These are phyloP conservation scores for Breynia disticha DNA, from an alignment of 441 rosid genomes.

Conservation along the genomic window DNA sequence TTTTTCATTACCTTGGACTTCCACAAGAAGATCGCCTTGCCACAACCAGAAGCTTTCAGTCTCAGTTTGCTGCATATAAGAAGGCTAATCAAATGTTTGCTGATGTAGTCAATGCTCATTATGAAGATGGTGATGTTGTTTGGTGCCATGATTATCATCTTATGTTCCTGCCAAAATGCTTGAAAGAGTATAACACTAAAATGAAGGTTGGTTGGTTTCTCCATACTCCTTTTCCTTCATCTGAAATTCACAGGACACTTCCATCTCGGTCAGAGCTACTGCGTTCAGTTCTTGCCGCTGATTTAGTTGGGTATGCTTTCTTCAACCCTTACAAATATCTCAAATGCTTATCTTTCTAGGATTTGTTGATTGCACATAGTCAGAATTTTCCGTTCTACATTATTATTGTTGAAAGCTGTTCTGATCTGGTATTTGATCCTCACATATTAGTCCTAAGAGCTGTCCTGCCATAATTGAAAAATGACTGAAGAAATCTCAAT, in stretches of 20 bases:
- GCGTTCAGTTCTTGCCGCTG: conserved; percentile 95
- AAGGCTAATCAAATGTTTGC: conserved; percentile 98
- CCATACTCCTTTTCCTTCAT: conserved; percentile 98
- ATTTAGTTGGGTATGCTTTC: conserved; percentile 84
- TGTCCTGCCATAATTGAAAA: too few species aligned
- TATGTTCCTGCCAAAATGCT: conserved; percentile 94
- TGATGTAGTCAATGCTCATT: conserved; percentile 80
- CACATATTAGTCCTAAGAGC: too few species aligned
- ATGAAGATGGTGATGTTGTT: conserved; percentile 97
- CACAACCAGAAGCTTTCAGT: conserved; percentile 94
- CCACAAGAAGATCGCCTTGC: conserved; percentile 99
- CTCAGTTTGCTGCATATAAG: conserved; percentile 93
- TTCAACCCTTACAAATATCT: conserved; percentile 1
- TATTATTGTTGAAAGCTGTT: too few species aligned
- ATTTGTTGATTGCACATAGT: neutral
- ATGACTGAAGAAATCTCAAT: too few species aligned
- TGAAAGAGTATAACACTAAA: conserved; percentile 60
- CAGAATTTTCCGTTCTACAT: too few species aligned
- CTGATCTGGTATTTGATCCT: too few species aligned
- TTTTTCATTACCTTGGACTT: conserved; percentile 92
- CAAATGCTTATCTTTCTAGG: neutral
- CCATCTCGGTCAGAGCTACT: conserved; percentile 94
- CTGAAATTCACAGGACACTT: conserved; percentile 94
- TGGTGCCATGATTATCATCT: conserved; percentile 99
- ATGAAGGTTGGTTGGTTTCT: conserved; percentile 99